Evolutionary conservation across 257 asterid genomes (phyloP).

Genomic region (Datura wrightii): DNA sequence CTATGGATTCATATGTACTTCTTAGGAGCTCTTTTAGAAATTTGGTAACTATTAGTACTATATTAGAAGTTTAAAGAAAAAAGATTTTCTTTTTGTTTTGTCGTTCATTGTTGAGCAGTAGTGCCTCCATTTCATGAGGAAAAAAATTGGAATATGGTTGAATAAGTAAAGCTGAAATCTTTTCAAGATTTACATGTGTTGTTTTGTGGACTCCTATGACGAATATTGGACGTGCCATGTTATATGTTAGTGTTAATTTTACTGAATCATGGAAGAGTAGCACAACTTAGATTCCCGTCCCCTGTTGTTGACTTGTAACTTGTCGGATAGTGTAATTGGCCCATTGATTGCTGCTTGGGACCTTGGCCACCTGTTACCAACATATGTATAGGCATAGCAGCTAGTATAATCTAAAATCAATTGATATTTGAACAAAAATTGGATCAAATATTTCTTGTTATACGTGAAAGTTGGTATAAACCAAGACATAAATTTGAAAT

Average conservation of each 20-base stretch:
- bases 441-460: not conserved
- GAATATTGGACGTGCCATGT: not conserved
- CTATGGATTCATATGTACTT: not conserved
- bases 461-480: not conserved
- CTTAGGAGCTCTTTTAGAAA: not conserved
- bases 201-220: not conserved
- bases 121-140: not conserved
- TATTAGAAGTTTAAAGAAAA: not conserved
- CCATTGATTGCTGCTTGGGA: not conserved
- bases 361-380: not conserved
- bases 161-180: constrained; percentile 1
- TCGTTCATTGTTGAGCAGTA: not conserved
- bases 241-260: not conserved
- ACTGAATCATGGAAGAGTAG: not conserved
- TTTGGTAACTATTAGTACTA: not conserved
- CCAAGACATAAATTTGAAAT: not conserved
- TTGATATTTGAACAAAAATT: not conserved
- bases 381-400: not conserved
- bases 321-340: not conserved
- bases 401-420: not conserved
- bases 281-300: not conserved
- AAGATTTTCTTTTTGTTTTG: not conserved
- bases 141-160: not conserved
- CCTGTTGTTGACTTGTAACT: constrained; percentile 16
- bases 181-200: not conserved